These are phyloP conservation scores for Calonectria hawksworthii DNA, from an alignment of 2,329 filamentous ascomycete genomes.

Conservation along the genomic window DNA sequence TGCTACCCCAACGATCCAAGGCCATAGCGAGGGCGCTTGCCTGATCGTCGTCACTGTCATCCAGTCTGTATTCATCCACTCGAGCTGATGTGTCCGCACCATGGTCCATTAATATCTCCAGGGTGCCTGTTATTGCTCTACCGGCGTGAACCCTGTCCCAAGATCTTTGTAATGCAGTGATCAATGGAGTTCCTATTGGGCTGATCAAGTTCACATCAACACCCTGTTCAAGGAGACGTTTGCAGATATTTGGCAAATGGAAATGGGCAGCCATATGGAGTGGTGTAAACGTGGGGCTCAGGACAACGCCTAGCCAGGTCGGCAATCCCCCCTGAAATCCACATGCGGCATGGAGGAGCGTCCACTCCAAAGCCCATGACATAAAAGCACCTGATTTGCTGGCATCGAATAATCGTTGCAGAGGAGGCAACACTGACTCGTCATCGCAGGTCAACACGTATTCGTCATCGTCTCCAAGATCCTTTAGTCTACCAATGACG, in stretches of 20 bases:
- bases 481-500: neutral
- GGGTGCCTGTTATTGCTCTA: neutral
- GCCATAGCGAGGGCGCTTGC: too few species aligned
- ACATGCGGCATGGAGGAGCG: too few species aligned
- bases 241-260: neutral
- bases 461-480: too few species aligned
- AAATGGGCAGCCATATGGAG: neutral
- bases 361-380: neutral
- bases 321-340: too few species aligned
- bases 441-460: too few species aligned
- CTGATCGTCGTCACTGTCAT: too few species aligned
- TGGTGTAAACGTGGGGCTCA: neutral
- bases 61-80: neutral
- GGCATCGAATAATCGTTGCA: neutral
- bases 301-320: neutral
- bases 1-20: too few species aligned
- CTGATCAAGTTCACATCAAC: neutral
- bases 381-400: neutral
- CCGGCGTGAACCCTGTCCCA: too few species aligned
- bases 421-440: neutral
- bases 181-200: neutral
- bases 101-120: neutral
- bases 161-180: neutral
- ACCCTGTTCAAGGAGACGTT: neutral
- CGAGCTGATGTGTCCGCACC: constrained; percentile 5